phyloP scores from a whole-genome alignment of 345 rosid genomes.

The Populus pruinosa region DNA sequence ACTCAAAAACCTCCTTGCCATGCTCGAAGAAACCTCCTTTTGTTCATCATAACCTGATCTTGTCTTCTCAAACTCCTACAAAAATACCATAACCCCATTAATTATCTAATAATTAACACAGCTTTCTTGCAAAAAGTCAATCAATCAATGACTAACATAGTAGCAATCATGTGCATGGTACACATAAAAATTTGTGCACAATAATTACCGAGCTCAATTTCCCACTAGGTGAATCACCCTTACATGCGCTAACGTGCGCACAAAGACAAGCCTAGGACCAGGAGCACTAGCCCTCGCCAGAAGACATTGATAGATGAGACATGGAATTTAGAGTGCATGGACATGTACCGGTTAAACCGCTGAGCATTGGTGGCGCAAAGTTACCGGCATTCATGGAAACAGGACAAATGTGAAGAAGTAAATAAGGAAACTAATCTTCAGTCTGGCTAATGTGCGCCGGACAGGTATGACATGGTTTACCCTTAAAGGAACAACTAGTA shows the following conservation, averaged over 20 bases:
- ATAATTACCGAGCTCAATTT: background rate
- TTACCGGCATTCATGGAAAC: slow-evolving; percentile 29
- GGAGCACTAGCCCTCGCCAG: background rate
- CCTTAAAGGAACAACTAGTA: slow-evolving; percentile 21
- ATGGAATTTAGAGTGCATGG: background rate
- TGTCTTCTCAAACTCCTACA: slow-evolving; percentile 25
- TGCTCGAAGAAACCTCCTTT: slow-evolving; percentile 5
- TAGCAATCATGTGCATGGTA: background rate
- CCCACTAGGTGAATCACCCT: background rate
- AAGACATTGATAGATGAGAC: background rate
- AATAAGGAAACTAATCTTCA: background rate
- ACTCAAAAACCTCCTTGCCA: slow-evolving; percentile 18
- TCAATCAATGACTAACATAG: background rate
- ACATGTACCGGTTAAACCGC: slow-evolving; percentile 36
- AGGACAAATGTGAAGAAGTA: slow-evolving; percentile 5
- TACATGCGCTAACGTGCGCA: background rate
- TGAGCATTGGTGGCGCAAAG: slow-evolving; percentile 25
- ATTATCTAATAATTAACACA: background rate
- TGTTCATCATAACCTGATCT: slow-evolving; percentile 5
- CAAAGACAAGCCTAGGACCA: background rate
- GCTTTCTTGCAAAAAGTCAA: background rate
- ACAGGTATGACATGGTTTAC: background rate
- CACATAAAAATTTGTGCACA: background rate
- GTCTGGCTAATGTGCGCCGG: slow-evolving; percentile 34
- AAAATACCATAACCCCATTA: background rate